phyloP scores from a whole-genome alignment of 2,329 filamentous ascomycete genomes.

The Phyllosticta citribraziliensis region DNA sequence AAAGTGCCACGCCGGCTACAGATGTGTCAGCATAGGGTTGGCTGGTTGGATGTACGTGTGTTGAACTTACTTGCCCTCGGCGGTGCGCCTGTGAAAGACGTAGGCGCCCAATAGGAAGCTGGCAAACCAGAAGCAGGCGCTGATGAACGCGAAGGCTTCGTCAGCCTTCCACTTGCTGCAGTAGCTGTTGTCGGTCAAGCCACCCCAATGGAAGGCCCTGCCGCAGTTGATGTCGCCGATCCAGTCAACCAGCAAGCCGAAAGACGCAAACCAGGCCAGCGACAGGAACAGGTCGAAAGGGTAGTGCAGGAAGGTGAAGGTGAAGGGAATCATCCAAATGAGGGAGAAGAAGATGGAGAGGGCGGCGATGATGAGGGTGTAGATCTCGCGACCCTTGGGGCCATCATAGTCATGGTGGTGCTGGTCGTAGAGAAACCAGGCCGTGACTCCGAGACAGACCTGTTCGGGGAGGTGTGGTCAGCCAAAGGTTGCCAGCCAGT shows the following conservation, averaged over 20 bases:
- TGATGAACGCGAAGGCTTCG: conserved; percentile 63
- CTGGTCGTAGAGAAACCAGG: conserved; percentile 50
- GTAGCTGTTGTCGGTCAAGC: conserved; percentile 38
- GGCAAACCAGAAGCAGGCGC: conserved; percentile 60
- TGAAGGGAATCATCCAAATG: conserved; percentile 64
- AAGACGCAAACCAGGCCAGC: conserved; percentile 59
- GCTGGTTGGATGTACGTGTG: background rate
- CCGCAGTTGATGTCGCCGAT: conserved; percentile 19
- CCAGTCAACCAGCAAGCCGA: conserved; percentile 43
- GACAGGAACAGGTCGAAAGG: conserved; percentile 61
- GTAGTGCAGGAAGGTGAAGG: conserved; percentile 58
- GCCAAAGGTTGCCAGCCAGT: too few species aligned
- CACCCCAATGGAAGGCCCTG: conserved; percentile 41
- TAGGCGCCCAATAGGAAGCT: conserved; percentile 42
- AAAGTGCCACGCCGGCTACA: conserved; percentile 11
- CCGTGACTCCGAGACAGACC: conserved; percentile 58
- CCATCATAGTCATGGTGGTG: conserved; percentile 26
- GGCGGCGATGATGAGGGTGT: conserved; percentile 61
- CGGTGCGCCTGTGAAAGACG: conserved; percentile 14
- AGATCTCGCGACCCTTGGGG: conserved; percentile 58
- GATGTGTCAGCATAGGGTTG: background rate
- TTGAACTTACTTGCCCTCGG: conserved; percentile 12
- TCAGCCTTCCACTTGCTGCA: conserved; percentile 63
- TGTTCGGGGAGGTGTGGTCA: conserved; percentile 11
- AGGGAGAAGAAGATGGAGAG: conserved; percentile 59